A percentile compares a stretch with the other conserved stretches of the same genome.
phyloP scores from a whole-genome alignment of 139 green algal species.

The Eudorina sp. region DNA sequence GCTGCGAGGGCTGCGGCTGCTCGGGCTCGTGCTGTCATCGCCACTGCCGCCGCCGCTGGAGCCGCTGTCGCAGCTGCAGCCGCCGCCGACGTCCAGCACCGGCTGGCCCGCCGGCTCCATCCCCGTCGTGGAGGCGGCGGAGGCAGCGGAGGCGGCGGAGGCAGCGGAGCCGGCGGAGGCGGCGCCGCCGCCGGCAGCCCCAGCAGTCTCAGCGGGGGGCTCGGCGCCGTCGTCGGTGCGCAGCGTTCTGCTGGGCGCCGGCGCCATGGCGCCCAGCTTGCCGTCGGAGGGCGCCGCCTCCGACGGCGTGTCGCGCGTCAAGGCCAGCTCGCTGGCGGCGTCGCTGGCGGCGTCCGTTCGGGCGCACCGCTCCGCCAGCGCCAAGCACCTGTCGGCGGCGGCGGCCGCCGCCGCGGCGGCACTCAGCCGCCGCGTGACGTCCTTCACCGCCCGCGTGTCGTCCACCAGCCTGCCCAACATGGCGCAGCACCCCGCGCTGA shows the following conservation, averaged over 20 bases:
- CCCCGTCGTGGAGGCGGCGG: too few relatives aligned
- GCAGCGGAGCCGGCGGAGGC: too few relatives aligned
- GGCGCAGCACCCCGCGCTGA: too few relatives aligned
- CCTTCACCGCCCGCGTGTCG: background rate
- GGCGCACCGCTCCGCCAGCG: slow-evolving; percentile 10
- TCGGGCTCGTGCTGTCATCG: background rate
- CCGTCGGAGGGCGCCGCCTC: background rate
- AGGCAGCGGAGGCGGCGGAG: too few relatives aligned
- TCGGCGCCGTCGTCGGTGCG: background rate
- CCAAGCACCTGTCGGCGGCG: slow-evolving; percentile 33
- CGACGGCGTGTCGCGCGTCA: background rate
- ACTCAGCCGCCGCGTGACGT: slow-evolving; percentile 17
- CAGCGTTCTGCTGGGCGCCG: background rate
- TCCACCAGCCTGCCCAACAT: background rate
- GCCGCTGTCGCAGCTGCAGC: background rate
- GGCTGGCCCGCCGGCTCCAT: too few relatives aligned
- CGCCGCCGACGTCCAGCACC: background rate
- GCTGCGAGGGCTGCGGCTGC: background rate
- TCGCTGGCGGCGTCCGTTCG: background rate
- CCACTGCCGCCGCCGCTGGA: background rate
- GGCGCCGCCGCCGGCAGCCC: too few relatives aligned
- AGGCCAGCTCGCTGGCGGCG: slow-evolving; percentile 2
- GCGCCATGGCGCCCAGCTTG: background rate
- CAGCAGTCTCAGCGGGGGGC: too few relatives aligned
- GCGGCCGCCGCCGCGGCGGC: slow-evolving; percentile 15